A percentile compares a stretch with the other conserved stretches of the same genome.
Conservation (phyloP, 495 filamentous ascomycete species). For the Xylaria palmicola region DNA sequence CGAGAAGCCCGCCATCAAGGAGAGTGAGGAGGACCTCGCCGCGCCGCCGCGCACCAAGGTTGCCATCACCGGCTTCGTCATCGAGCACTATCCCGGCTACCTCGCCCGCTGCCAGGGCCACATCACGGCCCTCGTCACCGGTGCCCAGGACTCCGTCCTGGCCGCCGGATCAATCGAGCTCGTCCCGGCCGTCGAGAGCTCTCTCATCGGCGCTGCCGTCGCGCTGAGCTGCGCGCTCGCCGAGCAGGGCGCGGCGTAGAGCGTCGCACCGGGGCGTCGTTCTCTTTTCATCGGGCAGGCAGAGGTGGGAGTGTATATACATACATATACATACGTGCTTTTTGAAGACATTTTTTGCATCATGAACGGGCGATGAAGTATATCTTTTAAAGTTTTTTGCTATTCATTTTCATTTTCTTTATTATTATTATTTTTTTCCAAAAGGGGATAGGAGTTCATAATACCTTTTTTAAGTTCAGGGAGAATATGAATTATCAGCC, state of each 20-base stretch:
- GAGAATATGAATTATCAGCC: background rate
- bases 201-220: constrained; percentile 62
- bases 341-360: background rate
- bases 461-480: background rate
- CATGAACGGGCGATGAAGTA: no score
- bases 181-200: constrained; percentile 58
- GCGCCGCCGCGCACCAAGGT: constrained; percentile 42
- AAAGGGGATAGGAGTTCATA: background rate
- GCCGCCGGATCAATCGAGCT: constrained; percentile 45
- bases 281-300: no score
- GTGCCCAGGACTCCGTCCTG: constrained; percentile 24
- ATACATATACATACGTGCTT: no score
- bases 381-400: no score
- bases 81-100: constrained; percentile 64
- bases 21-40: constrained; percentile 24
- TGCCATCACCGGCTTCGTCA: constrained; percentile 63
- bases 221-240: constrained; percentile 49
- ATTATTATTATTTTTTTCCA: background rate
- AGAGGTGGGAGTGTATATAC: background rate
- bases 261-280: no score
- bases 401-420: no score
- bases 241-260: constrained; percentile 11
- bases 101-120: constrained; percentile 46
- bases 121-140: constrained; percentile 47
- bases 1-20: constrained; percentile 20